Conservation (phyloP, 257 asterid species). For the Galeopsis tetrahit region DNA sequence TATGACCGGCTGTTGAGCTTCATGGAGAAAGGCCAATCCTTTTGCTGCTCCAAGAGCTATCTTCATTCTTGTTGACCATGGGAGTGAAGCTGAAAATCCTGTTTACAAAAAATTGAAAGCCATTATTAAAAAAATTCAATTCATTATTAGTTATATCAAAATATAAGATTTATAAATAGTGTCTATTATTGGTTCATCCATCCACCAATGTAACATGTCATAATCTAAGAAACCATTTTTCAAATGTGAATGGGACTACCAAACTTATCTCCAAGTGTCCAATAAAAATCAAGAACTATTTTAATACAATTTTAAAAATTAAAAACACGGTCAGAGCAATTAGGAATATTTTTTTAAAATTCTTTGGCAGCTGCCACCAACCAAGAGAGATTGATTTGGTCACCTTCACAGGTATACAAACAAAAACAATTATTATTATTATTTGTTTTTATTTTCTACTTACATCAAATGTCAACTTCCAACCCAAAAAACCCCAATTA, state of each 20-base stretch:
- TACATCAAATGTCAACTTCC: conserved; percentile 38
- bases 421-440: conserved; percentile 15
- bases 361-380: conserved; percentile 37
- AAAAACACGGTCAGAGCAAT: conserved; percentile 20
- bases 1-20: conserved; percentile 83
- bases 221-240: too few species aligned
- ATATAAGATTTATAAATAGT: too few species aligned
- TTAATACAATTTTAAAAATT: neutral
- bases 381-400: conserved; percentile 38
- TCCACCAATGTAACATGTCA: too few species aligned
- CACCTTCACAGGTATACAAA: conserved; percentile 30
- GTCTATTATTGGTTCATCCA: too few species aligned
- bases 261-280: conserved; percentile 25
- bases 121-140: neutral
- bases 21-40: conserved; percentile 93
- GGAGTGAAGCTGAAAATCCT: conserved; percentile 86
- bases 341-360: conserved; percentile 23
- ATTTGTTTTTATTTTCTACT: conserved; percentile 19
- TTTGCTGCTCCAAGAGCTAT: conserved; percentile 92
- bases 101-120: neutral
- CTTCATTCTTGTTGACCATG: conserved; percentile 90
- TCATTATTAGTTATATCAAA: too few species aligned
- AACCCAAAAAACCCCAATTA: conserved; percentile 12
- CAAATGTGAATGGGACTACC: neutral
- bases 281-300: conserved; percentile 19